phyloP scores from a whole-genome alignment of 768 basidiomycete species.

The Termitomyces sp. region DNA sequence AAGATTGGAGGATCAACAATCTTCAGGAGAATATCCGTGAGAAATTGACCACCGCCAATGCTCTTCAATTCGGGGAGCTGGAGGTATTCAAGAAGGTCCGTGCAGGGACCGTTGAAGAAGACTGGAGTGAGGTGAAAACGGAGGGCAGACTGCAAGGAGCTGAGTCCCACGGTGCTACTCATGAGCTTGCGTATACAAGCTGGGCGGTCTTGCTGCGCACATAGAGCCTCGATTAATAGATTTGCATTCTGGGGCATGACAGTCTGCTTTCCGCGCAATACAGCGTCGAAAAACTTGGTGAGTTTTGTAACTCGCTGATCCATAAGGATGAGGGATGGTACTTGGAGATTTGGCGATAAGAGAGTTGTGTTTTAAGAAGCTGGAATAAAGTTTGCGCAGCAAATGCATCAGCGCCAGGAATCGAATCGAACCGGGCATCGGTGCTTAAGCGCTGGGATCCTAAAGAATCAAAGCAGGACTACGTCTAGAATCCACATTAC shows the following conservation, averaged over 20 bases:
- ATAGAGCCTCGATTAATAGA: conserved; percentile 5
- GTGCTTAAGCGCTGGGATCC: neutral
- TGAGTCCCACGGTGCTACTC: neutral
- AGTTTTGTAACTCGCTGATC: neutral
- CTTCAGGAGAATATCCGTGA: neutral
- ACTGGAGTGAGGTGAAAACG: neutral
- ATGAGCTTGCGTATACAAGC: neutral
- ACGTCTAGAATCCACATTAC: neutral
- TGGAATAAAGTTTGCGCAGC: neutral
- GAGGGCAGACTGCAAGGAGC: neutral
- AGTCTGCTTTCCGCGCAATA: neutral
- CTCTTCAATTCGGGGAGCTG: neutral
- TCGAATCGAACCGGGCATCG: neutral
- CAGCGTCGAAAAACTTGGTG: neutral
- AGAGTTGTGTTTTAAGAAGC: neutral
- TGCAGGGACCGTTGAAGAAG: neutral
- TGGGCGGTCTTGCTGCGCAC: neutral
- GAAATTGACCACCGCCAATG: neutral
- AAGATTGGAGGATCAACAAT: neutral
- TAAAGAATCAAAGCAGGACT: neutral
- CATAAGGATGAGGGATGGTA: neutral
- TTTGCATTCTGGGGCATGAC: neutral
- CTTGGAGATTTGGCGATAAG: neutral
- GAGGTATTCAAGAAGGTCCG: neutral
- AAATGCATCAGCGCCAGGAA: neutral